Conservation (phyloP, 495 filamentous ascomycete genomes). For the Penicillium soppii region DNA sequence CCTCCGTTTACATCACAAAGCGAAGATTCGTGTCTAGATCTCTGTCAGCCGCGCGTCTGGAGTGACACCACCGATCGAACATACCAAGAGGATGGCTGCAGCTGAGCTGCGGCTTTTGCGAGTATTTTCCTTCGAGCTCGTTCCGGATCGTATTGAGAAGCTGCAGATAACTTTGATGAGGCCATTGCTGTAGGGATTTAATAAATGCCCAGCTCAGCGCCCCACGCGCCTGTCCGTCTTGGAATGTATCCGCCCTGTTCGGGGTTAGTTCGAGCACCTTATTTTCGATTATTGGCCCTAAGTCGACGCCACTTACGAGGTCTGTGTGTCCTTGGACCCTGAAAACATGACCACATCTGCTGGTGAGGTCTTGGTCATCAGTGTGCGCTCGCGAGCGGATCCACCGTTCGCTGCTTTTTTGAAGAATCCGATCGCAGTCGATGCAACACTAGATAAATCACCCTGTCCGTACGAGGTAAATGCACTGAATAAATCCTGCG, state of each 20-base stretch:
- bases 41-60: slow-evolving; percentile 16
- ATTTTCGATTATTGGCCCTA: not conserved
- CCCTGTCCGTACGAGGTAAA: slow-evolving; percentile 85
- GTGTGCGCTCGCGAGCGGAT: slow-evolving; percentile 70
- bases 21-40: slow-evolving; percentile 39
- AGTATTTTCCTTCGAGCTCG: slow-evolving; percentile 86
- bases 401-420: slow-evolving; percentile 87
- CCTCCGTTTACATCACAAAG: slow-evolving; percentile 41
- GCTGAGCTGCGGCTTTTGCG: slow-evolving; percentile 95
- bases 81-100: slow-evolving; percentile 95
- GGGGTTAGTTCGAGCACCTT: not conserved
- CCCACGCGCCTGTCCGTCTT: slow-evolving; percentile 80
- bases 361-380: slow-evolving; percentile 87
- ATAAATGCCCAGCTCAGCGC: slow-evolving; percentile 99
- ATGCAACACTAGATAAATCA: slow-evolving; percentile 78
- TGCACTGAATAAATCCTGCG: slow-evolving; percentile 83
- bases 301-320: slow-evolving; percentile 40
- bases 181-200: slow-evolving; percentile 85
- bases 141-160: slow-evolving; percentile 91
- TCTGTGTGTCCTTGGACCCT: slow-evolving; percentile 95
- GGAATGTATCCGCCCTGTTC: slow-evolving; percentile 44
- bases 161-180: slow-evolving; percentile 94
- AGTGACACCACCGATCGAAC: slow-evolving; percentile 13
- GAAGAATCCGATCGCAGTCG: slow-evolving; percentile 79
- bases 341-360: slow-evolving; percentile 98